These are phyloP conservation scores for Fusarium transvaalense DNA, from an alignment of 2,329 filamentous ascomycete species.

Conservation along the genomic window DNA sequence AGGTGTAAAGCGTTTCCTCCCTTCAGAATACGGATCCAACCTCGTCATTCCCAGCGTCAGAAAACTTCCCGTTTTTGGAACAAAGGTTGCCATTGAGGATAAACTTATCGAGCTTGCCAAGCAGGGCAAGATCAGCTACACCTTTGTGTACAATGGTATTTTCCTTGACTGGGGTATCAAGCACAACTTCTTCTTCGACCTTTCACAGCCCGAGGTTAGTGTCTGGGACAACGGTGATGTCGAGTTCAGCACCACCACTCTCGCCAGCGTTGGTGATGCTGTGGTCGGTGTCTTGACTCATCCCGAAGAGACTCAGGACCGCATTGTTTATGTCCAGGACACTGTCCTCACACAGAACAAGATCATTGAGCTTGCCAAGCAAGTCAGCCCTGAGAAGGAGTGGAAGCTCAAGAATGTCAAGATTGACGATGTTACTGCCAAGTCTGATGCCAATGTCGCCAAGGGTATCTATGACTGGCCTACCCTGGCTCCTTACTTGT, in stretches of 20 bases:
- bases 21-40: constrained; percentile 67
- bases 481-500: constrained; percentile 53
- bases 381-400: constrained; percentile 58
- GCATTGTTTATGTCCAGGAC: constrained; percentile 60
- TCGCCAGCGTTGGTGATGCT: constrained; percentile 61
- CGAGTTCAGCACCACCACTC: constrained; percentile 61
- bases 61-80: constrained; percentile 63
- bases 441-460: constrained; percentile 49
- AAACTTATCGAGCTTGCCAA: constrained; percentile 57
- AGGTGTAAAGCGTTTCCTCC: constrained; percentile 72
- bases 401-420: constrained; percentile 60
- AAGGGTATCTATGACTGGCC: constrained; percentile 48
- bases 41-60: constrained; percentile 50
- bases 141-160: constrained; percentile 62
- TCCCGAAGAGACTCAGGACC: constrained; percentile 66
- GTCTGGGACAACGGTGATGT: constrained; percentile 65
- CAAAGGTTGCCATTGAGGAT: constrained; percentile 61
- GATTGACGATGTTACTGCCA: constrained; percentile 47
- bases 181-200: constrained; percentile 59
- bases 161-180: constrained; percentile 71
- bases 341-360: constrained; percentile 60
- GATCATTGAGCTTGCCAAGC: constrained; percentile 61
- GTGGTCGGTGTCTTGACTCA: constrained; percentile 63
- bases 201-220: constrained; percentile 52
- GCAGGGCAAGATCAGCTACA: constrained; percentile 64